Conservation (phyloP, 345 rosid species). For the Barbarea vulgaris region DNA sequence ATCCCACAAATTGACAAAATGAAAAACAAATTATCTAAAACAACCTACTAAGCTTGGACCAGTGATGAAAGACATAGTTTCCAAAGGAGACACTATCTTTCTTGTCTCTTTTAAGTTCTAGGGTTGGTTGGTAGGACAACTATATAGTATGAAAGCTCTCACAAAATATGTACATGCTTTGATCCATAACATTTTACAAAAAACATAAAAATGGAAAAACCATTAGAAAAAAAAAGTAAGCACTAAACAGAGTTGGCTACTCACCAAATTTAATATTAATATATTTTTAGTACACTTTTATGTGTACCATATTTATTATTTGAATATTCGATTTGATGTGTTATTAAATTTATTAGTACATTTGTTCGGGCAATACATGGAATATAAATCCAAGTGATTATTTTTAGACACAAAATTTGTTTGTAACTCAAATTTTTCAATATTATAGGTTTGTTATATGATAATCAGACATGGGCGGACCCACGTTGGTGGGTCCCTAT, state of each 20-base stretch:
- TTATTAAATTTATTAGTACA: neutral
- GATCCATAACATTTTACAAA: neutral
- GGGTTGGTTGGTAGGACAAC: neutral
- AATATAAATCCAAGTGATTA: neutral
- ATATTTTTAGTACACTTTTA: too few species aligned
- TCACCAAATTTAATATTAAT: neutral
- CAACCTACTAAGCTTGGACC: neutral
- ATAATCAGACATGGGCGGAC: too few species aligned
- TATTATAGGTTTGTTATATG: too few species aligned
- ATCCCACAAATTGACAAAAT: neutral
- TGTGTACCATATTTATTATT: neutral
- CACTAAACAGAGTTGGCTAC: neutral
- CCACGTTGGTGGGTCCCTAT: too few species aligned
- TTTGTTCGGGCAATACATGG: neutral
- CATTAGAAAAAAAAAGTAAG: neutral
- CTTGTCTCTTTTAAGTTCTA: neutral
- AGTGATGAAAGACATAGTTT: too few species aligned
- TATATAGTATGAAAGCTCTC: neutral
- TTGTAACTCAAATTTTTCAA: neutral
- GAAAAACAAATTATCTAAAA: neutral
- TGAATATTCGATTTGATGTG: neutral
- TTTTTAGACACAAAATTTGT: neutral
- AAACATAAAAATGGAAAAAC: too few species aligned
- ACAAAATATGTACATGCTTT: neutral
- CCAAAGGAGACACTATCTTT: too few species aligned